A percentile compares a stretch with the other conserved stretches of the same genome.
These are phyloP conservation scores for Phenoliferia sp. DNA, from an alignment of 1,284 basidiomycete genomes.

Conservation along the genomic window DNA sequence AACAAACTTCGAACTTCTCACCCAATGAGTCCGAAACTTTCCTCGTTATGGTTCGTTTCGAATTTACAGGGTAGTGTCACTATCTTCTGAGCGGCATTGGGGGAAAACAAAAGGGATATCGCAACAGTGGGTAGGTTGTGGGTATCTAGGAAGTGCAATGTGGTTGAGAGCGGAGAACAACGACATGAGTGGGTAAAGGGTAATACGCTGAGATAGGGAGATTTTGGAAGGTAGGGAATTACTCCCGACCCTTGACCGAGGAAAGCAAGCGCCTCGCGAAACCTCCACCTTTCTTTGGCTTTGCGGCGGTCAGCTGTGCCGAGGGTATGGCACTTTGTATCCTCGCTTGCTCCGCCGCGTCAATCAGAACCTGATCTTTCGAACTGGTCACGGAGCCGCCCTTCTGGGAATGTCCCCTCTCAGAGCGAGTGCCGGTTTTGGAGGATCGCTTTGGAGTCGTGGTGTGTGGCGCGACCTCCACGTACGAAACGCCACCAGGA, in stretches of 20 bases:
- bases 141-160: no score
- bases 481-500: background rate
- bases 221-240: no score
- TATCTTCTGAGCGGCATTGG: no score
- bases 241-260: background rate
- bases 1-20: no score
- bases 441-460: background rate
- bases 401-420: constrained; percentile 4
- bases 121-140: no score
- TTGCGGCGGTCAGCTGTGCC: background rate
- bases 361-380: constrained; percentile 8
- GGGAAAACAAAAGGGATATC: no score
- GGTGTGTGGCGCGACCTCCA: constrained; percentile 3
- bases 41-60: no score
- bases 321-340: constrained; percentile 3
- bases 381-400: constrained; percentile 2
- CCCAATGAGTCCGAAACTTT: no score
- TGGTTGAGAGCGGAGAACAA: no score
- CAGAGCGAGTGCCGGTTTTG: background rate
- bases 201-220: no score
- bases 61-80: no score
- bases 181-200: no score
- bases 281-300: constrained; percentile 2
- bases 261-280: constrained; percentile 2
- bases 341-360: constrained; percentile 7